These are phyloP conservation scores for Cordyceps javanica DNA, from an alignment of 2,329 filamentous ascomycete species.

Conservation along the genomic window DNA sequence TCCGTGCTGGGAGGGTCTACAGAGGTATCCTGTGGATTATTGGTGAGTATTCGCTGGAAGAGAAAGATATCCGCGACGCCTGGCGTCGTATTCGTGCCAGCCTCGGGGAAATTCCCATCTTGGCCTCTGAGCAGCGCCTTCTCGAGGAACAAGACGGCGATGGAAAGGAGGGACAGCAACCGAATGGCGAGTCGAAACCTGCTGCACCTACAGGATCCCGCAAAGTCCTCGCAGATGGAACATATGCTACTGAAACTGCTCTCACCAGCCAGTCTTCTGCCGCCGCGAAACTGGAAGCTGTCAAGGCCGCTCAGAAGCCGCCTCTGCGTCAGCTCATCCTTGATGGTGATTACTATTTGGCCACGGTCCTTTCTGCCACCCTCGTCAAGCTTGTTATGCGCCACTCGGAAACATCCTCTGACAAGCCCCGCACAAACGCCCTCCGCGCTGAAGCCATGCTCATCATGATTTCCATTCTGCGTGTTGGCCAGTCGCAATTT, in stretches of 20 bases:
- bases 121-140: conserved; percentile 88
- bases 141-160: conserved; percentile 76
- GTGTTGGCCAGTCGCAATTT: conserved; percentile 97
- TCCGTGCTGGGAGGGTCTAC: conserved; percentile 95
- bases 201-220: conserved; percentile 75
- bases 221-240: conserved; percentile 91
- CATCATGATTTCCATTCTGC: conserved; percentile 98
- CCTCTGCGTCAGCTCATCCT: conserved; percentile 91
- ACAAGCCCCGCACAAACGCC: conserved; percentile 82
- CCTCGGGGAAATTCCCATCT: conserved; percentile 91
- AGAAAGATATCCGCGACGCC: conserved; percentile 88
- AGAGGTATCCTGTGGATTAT: conserved; percentile 96
- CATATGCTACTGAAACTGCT: conserved; percentile 94
- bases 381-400: conserved; percentile 98
- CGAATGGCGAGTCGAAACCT: conserved; percentile 74
- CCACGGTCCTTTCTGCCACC: conserved; percentile 90
- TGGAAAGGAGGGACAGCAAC: conserved; percentile 57
- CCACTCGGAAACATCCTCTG: conserved; percentile 85
- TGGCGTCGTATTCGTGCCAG: conserved; percentile 95
- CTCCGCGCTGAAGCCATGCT: conserved; percentile 96
- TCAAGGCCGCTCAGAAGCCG: conserved; percentile 95
- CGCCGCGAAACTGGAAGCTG: conserved; percentile 86
- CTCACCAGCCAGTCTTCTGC: conserved; percentile 88
- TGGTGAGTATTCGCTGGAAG: conserved; percentile 91
- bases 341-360: conserved; percentile 94